These are phyloP conservation scores for Nakazawaea laoshanensis DNA, from an alignment of 805 yeast species.

Conservation along the genomic window DNA sequence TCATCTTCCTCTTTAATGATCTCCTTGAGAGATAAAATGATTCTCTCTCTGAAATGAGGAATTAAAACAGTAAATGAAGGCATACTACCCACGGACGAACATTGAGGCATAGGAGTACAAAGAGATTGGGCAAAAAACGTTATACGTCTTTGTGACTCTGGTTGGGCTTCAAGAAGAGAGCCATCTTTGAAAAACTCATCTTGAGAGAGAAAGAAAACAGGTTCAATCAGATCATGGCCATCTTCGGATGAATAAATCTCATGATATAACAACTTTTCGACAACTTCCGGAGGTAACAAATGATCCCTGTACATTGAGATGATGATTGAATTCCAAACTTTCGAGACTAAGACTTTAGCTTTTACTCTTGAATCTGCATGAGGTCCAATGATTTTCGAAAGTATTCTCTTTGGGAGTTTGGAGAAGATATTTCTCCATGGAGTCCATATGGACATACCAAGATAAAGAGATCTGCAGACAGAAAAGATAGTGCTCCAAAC, in stretches of 20 bases:
- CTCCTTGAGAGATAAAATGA: slow-evolving; percentile 66
- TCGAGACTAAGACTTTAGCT: slow-evolving; percentile 53
- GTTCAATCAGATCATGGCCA: slow-evolving; percentile 42
- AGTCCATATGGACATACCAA: slow-evolving; percentile 80
- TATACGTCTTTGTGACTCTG: slow-evolving; percentile 77
- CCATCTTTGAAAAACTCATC: slow-evolving; percentile 58
- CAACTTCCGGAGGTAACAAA: slow-evolving; percentile 63
- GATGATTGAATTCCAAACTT: slow-evolving; percentile 79
- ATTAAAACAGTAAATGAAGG: slow-evolving; percentile 78
- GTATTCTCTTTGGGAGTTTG: slow-evolving; percentile 67
- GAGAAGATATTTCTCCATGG: slow-evolving; percentile 83
- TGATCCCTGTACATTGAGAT: slow-evolving; percentile 81
- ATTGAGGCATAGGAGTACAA: slow-evolving; percentile 78
- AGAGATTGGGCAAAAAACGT: slow-evolving; percentile 87
- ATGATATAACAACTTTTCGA: slow-evolving; percentile 55
- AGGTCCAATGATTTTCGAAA: slow-evolving; percentile 55
- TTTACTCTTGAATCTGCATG: slow-evolving; percentile 23
- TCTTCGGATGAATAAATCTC: slow-evolving; percentile 29
- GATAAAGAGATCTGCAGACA: slow-evolving; percentile 57
- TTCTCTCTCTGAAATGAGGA: slow-evolving; percentile 84
- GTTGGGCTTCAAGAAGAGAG: slow-evolving; percentile 47
- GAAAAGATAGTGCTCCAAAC: slow-evolving; percentile 73
- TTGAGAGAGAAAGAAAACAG: slow-evolving; percentile 71
- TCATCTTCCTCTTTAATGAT: slow-evolving; percentile 69
- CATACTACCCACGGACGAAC: slow-evolving; percentile 57